These are phyloP conservation scores for Syncephalastrum contaminatum DNA, from an alignment of 371 early-diverging fungal genomes.

Conservation along the genomic window DNA sequence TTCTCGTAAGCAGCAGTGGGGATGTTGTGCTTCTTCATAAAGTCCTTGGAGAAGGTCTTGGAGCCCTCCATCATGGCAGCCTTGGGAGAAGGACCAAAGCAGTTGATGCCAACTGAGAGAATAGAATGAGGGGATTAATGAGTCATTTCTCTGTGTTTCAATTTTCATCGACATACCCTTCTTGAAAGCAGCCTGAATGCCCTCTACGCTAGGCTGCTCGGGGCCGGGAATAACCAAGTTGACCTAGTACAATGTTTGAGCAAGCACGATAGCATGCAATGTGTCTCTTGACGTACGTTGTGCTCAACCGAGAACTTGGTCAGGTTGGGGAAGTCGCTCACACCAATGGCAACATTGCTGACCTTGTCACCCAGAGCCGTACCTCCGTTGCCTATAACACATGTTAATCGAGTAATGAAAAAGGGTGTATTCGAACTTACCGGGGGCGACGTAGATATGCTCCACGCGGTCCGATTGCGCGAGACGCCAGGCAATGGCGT, in stretches of 20 bases:
- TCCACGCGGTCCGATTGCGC: conserved; percentile 75
- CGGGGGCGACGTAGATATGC: conserved; percentile 91
- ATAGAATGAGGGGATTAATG: conserved; percentile 1
- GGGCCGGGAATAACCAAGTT: conserved; percentile 92
- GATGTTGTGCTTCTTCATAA: conserved; percentile 94
- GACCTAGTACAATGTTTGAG: conserved; percentile 33
- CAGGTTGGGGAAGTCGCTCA: conserved; percentile 71
- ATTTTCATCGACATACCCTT: conserved; percentile 53
- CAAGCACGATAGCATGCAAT: background rate
- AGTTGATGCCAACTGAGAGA: conserved; percentile 83
- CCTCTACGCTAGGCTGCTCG: conserved; percentile 96
- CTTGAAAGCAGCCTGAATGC: conserved; percentile 79
- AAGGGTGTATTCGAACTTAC: conserved; percentile 34
- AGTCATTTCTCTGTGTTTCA: conserved; percentile 2
- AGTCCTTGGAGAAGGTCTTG: conserved; percentile 97
- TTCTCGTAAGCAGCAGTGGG: conserved; percentile 94
- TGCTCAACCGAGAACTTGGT: conserved; percentile 80
- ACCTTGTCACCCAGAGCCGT: conserved; percentile 78
- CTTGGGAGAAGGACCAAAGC: conserved; percentile 90
- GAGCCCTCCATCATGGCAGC: conserved; percentile 96
- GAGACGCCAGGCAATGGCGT: conserved; percentile 93
- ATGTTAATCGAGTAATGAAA: background rate
- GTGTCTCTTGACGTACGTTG: conserved; percentile 47
- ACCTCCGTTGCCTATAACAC: conserved; percentile 85
- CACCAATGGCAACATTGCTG: conserved; percentile 76